phyloP scores from a whole-genome alignment of 148 eudicot genomes.

The Rhododendron ovatum region DNA sequence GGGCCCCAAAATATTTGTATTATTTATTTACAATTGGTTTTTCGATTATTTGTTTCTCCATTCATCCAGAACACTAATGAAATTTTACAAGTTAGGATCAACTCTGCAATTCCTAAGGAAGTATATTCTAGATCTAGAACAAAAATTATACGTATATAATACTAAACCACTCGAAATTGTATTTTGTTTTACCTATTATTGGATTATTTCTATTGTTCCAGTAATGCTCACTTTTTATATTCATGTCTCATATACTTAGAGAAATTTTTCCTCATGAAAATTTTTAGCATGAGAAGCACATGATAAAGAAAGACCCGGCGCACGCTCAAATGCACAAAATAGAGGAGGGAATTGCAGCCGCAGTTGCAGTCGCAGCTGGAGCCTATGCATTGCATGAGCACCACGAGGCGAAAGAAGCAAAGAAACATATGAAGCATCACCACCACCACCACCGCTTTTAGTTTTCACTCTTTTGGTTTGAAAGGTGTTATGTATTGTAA shows the following conservation, averaged over 20 bases:
- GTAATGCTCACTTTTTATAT: neutral
- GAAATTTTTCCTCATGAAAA: neutral
- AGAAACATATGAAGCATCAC: slow-evolving; percentile 40
- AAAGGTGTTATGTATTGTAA: too few species aligned
- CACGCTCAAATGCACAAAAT: slow-evolving; percentile 52
- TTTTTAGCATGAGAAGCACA: slow-evolving; percentile 52
- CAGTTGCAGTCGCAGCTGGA: slow-evolving; percentile 46
- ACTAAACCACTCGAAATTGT: neutral
- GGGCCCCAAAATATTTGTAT: too few species aligned
- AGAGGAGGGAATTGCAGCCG: slow-evolving; percentile 43
- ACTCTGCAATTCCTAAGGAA: too few species aligned
- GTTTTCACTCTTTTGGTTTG: neutral
- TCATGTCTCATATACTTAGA: neutral
- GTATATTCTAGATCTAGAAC: too few species aligned
- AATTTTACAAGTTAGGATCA: too few species aligned
- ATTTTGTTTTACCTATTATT: neutral
- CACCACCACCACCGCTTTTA: slow-evolving; percentile 19
- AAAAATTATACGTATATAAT: too few species aligned
- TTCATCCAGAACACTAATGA: too few species aligned
- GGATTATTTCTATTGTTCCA: neutral
- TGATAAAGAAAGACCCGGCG: slow-evolving; percentile 56
- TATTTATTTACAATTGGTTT: too few species aligned
- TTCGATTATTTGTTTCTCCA: too few species aligned
- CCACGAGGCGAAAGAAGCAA: slow-evolving; percentile 39
- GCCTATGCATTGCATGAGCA: slow-evolving; percentile 55